These are phyloP conservation scores for Ceratocystiopsis minuta DNA, from an alignment of 2,329 filamentous ascomycete species.

Conservation along the genomic window DNA sequence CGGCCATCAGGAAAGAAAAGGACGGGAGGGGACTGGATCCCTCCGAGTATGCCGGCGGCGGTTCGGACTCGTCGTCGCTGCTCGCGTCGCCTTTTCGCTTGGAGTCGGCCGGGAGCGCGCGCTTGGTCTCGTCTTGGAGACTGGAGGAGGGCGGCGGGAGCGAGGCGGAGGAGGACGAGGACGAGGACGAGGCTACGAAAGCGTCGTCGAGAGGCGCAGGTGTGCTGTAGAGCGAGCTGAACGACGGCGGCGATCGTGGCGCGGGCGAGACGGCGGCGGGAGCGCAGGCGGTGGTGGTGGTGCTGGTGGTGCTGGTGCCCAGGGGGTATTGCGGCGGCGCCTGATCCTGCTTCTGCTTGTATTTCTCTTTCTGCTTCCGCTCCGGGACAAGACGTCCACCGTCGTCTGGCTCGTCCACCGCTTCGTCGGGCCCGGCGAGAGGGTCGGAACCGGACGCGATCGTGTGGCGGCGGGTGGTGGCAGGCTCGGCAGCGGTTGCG, in stretches of 20 bases:
- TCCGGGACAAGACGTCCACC: no score
- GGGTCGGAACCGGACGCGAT: no score
- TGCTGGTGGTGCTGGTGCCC: no score
- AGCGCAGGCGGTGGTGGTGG: no score
- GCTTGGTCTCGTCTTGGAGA: slow-evolving; percentile 54
- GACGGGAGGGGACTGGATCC: slow-evolving; percentile 79
- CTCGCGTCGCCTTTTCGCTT: slow-evolving; percentile 43
- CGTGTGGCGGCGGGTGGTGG: no score
- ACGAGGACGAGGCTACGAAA: slow-evolving; percentile 27
- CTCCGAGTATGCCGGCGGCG: slow-evolving; percentile 90
- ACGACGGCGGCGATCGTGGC: slow-evolving; percentile 28
- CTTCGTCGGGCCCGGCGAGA: no score
- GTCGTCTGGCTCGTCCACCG: no score
- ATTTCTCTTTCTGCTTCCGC: no score
- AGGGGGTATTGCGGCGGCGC: no score
- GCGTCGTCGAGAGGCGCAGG: slow-evolving; percentile 22
- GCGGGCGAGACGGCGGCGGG: no score
- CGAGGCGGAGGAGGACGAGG: slow-evolving; percentile 14
- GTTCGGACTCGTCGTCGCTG: slow-evolving; percentile 73
- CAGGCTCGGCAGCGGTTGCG: no score
- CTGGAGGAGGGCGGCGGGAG: slow-evolving; percentile 16
- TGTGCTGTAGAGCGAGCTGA: slow-evolving; percentile 38
- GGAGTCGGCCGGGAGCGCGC: slow-evolving; percentile 62
- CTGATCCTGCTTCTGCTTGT: no score
- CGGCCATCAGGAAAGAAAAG: slow-evolving; percentile 95